phyloP scores from a whole-genome alignment of 306 rosid species.

The Begonia loranthoides region DNA sequence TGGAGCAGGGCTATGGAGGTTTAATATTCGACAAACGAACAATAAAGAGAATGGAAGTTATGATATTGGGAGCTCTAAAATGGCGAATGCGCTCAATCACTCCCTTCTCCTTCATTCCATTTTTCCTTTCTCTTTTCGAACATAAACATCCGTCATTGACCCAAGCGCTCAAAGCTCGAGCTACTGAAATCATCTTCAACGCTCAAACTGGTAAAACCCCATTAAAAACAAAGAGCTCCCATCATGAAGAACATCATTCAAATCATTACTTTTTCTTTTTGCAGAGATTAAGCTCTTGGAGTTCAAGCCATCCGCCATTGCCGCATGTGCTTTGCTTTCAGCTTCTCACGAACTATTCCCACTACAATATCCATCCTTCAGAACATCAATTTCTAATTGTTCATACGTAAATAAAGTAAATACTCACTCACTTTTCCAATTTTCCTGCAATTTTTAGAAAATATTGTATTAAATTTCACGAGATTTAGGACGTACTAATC shows the following conservation, averaged over 20 bases:
- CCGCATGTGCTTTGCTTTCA: conserved; percentile 66
- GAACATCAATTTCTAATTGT: conserved; percentile 37
- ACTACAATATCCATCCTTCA: conserved; percentile 56
- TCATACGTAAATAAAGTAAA: conserved; percentile 57
- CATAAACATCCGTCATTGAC: conserved; percentile 39
- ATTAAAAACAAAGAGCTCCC: neutral
- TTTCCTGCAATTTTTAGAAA: too few species aligned
- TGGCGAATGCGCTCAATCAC: conserved; percentile 98
- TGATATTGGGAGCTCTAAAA: conserved; percentile 62
- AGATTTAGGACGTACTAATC: too few species aligned
- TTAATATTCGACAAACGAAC: conserved; percentile 66
- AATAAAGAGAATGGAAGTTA: conserved; percentile 63
- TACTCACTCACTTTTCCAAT: neutral
- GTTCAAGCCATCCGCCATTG: conserved; percentile 72
- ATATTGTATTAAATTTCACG: too few species aligned
- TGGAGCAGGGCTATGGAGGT: conserved; percentile 48
- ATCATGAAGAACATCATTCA: neutral
- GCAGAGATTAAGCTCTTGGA: conserved; percentile 63
- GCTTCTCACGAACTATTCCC: conserved; percentile 78
- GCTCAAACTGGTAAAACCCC: conserved; percentile 59
- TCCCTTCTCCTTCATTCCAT: conserved; percentile 69
- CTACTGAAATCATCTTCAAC: conserved; percentile 54
- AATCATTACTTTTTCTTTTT: conserved; percentile 1
- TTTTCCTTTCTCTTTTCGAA: conserved; percentile 37
- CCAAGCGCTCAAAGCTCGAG: conserved; percentile 61